Base-by-base conservation (phyloP, 306 rosid genomes). In the Styphnolobium japonicum region DNA sequence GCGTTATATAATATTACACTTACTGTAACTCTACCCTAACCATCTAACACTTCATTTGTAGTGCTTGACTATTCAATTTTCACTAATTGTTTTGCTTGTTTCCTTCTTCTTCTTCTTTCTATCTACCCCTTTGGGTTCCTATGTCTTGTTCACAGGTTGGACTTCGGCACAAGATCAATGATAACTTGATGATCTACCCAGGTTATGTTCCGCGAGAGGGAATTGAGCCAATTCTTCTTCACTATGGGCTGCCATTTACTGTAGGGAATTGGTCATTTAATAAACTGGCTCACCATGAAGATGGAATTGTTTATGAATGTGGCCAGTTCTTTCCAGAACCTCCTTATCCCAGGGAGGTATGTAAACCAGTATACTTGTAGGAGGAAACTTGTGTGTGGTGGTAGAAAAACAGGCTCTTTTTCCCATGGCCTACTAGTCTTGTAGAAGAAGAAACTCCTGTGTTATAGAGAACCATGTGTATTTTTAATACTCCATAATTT, bases 181-280 rank as follows among this genome's bases (percentile, higher is more conserved):
- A 95, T 82, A 84, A 95, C 88, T 88, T 95, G 88, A 95, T 95
- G 99, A 78, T 95, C 71, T 95, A 95, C 88, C 99, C 99, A 1
- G 94, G 99, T 55, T 95, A 95, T 80, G 67, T 87, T 67, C 99
- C 98, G 49, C 87, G 73, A 42, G 90, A 86, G 73, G 99, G 95
- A 48, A 69, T 87, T 46, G 99, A 86, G 66, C 99, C 99, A 10
- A 84, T 95, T 80, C 99, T 95, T 88, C 87, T 95, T 87, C 99
- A 95, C 87, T 95, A 95, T 74, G 99, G 99, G 56, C 85, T 95
- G 79, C 87, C 92, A 49, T 93, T 91, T 81, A 85, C 71, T 31
- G 96, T 95, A 9, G 98, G 98, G 77, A 95, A 91, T 82, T 95
- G 99, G 99, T 93, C 99, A 25, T 95, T 95, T 74, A 88, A 81